Evolutionary conservation across 441 rosid genomes (phyloP).

Genomic region (Syzygium syzygioides): DNA sequence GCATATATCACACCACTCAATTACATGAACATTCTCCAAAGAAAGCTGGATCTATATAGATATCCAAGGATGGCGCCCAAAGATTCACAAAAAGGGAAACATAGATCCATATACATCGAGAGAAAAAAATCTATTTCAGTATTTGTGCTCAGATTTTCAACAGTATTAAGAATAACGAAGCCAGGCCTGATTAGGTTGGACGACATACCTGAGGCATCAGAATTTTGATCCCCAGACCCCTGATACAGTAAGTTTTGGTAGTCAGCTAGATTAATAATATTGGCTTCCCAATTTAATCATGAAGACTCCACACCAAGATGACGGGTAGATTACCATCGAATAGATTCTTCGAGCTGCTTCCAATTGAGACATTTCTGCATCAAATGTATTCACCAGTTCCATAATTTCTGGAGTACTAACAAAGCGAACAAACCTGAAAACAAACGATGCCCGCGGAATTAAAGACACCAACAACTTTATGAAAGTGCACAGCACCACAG

Average conservation of each 20-base stretch:
- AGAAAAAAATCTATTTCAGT: background rate
- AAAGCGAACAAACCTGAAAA: conserved; percentile 89
- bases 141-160: background rate
- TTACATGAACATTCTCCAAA: background rate
- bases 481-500: background rate
- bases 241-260: conserved; percentile 26
- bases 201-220: conserved; percentile 47
- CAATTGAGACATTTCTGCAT: conserved; percentile 97
- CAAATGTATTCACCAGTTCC: conserved; percentile 74
- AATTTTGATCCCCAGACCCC: conserved; percentile 60
- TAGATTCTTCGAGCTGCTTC: conserved; percentile 84
- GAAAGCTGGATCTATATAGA: background rate
- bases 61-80: background rate
- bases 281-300: conserved; percentile 4
- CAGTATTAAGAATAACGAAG: background rate
- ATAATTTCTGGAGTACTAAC: conserved; percentile 95
- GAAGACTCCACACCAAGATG: conserved; percentile 4
- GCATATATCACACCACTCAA: background rate
- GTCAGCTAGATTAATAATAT: conserved; percentile 16
- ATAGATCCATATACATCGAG: background rate
- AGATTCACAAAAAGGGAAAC: background rate
- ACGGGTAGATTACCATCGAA: conserved; percentile 55
- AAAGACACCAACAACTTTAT: background rate
- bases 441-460: background rate
- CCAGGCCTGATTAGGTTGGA: background rate